Evolutionary conservation across 306 rosid species (phyloP), one percentile per base, ranked within the genome.

Genomic region (Abrus pulchellus): DNA sequence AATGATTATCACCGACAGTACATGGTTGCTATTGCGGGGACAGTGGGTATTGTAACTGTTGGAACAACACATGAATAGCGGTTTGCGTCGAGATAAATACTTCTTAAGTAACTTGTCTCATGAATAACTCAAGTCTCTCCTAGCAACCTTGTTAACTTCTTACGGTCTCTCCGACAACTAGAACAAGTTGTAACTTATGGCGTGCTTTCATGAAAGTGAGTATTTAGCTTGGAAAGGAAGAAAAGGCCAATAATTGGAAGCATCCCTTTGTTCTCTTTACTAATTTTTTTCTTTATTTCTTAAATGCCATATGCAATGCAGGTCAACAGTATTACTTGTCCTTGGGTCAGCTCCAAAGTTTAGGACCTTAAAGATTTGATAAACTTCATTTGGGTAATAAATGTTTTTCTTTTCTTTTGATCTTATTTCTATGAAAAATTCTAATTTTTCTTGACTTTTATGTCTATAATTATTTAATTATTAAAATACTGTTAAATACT

Each of bases 161-260:
- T 60, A 61, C 45, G 1, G 59, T 70, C 63, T 75, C 49, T 49
- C 50, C 34, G 5, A 56, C 57, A 40, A 27, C 29, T 11, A 27
- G 32, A 14, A 36, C 40, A 56, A 67, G n/a, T 57, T 32, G 12
- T 56, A 48, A 62, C 34, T 56, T 28, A 13, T 38, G 69, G 32
- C 69, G 75, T 60, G 82, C 75, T 81, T 78, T 47, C 63, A 59
- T 82, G 68, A 7, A 55, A 47, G 79, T 85, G 54, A 74, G 78
- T 67, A 32, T 52, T 8, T 57, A 50, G 72, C 90, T 75, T 75
- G 60, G 30, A 78, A 52, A 29, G 70, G 76, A 28, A 2, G 13
- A 82, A 82, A 78, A 75, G 38, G 20, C 73, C 12, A 29, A 66
- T 71, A 6, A 50, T 79, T 50, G 70, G 73, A 48, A 79, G 85